These are phyloP conservation scores for Orbilia blumenaviensis DNA, from an alignment of 2,329 filamentous ascomycete species.

Conservation along the genomic window DNA sequence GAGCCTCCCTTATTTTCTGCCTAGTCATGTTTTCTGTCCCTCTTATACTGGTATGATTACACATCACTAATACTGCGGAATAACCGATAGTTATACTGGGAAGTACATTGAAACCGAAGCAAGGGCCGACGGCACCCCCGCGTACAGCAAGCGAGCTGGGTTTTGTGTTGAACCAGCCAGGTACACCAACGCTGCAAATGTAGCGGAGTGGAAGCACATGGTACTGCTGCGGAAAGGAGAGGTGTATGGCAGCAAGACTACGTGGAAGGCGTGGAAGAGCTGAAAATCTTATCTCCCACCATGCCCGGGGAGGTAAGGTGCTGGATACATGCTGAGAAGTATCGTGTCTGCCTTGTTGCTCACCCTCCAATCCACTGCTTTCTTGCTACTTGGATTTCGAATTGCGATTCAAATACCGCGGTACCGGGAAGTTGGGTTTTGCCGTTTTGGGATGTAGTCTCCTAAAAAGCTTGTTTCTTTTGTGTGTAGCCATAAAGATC, in stretches of 20 bases:
- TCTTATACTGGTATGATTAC: not conserved
- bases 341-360: not conserved
- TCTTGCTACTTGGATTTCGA: not conserved
- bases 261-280: conserved; percentile 84
- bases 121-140: conserved; percentile 68
- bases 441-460: conserved; percentile 10
- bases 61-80: not conserved
- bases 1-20: not conserved
- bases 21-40: not conserved
- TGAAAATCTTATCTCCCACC: not conserved
- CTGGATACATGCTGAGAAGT: not conserved
- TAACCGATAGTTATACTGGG: conserved; percentile 73
- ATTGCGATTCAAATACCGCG: no score
- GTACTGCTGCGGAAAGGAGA: conserved; percentile 84
- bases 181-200: conserved; percentile 88
- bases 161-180: conserved; percentile 94
- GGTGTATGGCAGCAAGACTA: conserved; percentile 79
- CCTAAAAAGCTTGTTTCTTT: conserved; percentile 2
- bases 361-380: no score
- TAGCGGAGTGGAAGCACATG: conserved; percentile 80
- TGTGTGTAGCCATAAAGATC: not conserved
- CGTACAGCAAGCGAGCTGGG: conserved; percentile 74
- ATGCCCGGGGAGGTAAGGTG: no score
- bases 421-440: not conserved
- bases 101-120: conserved; percentile 81